Percentiles rank a stretch among this genome's conserved stretches.
phyloP scores from a whole-genome alignment of 2,329 filamentous ascomycete species.

The Aschersonia sp. region DNA sequence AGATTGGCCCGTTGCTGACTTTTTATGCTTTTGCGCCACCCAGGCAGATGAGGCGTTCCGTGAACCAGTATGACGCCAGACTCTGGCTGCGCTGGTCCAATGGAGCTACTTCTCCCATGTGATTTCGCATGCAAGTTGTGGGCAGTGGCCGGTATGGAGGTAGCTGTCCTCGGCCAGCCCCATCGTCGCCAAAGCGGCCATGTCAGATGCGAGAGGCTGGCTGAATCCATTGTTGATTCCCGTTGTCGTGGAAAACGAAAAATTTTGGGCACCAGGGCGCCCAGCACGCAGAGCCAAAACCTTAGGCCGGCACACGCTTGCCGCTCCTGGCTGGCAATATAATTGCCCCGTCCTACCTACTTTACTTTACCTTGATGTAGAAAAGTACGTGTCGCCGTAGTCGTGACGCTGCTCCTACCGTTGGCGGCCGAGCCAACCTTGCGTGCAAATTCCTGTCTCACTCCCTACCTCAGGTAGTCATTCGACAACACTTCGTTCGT shows the following conservation, averaged over 20 bases:
- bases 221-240: neutral
- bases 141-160: slow-evolving; percentile 5
- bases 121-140: slow-evolving; percentile 1
- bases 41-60: neutral
- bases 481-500: too few species aligned
- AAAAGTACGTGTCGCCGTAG: too few species aligned
- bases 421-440: too few species aligned
- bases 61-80: neutral
- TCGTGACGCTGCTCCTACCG: too few species aligned
- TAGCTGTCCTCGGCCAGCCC: slow-evolving; percentile 1
- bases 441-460: too few species aligned
- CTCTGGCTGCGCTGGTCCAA: neutral
- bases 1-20: neutral
- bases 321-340: slow-evolving; percentile 1
- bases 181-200: slow-evolving; percentile 3
- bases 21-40: neutral
- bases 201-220: neutral
- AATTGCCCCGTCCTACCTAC: neutral
- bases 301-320: neutral
- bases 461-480: too few species aligned
- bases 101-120: neutral
- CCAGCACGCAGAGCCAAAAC: neutral
- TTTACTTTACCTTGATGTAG: too few species aligned
- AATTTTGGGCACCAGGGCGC: neutral
- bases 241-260: neutral